Evolutionary conservation across 345 rosid species (phyloP), one percentile per base, ranked within the genome.

Genomic region (Syzygium aqueum): DNA sequence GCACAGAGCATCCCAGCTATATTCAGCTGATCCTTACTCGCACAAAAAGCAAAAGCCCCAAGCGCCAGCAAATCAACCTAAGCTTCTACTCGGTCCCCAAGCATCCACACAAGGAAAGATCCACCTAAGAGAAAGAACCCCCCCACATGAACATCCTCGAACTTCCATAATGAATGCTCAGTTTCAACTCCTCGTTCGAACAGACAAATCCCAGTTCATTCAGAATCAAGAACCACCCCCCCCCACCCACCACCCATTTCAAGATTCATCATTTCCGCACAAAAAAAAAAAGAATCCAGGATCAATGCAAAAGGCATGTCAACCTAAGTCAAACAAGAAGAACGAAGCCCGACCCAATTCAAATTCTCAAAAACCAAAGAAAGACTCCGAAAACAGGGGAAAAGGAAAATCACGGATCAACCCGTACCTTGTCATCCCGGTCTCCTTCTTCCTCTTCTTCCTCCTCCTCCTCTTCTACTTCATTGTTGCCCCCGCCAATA

Each of bases 381-480:
- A 25, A 82, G 53, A 49, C 85, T 23, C 73, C 27, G 6, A 33
- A 61, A 6, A n/a, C 73, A 30, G 33, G 30, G 30, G 15, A 49
- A 65, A 73, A 73, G 80, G 15, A 73, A 73, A 37, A 33, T 22
- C 49, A 10, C 27, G 7, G 43, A 40, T 14, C 80, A 73, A 8
- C 82, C 82, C 82, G 27, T 73, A 73, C 82, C 82, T 73, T 73
- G 21, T 37, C 40, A 73, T 73, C 49, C 22, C 82, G 82, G 88
- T 49, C 89, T 90, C 87, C 84, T 8, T 4, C 63, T 9, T 89
- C 91, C 0, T 11, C 11, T 57, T 86, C 77, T 87, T 51, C 90
- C 91, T 30, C 16, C 14, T 87, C 91, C 91, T 49, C 87, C 91
- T 88, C 77, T 59, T 27, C 63, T 6, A 88, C 91, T 86, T 92